Evolutionary conservation across 768 basidiomycete genomes (phyloP).

Genomic region (Russula sp.): DNA sequence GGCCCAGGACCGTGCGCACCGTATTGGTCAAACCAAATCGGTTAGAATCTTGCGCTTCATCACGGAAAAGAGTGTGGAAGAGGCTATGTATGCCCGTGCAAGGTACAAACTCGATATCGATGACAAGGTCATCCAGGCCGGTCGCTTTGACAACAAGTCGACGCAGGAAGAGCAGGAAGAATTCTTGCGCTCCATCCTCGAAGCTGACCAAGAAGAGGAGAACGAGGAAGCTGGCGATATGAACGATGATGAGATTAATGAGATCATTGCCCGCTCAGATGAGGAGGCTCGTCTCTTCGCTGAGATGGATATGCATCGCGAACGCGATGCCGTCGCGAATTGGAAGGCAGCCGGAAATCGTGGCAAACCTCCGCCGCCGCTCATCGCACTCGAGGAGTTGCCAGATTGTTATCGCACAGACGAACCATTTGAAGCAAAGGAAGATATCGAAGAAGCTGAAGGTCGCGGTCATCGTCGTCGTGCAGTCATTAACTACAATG

Average conservation of each 20-base stretch:
- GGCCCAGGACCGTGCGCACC: constrained; percentile 98
- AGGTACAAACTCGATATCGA: constrained; percentile 97
- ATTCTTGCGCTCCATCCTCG: constrained; percentile 83
- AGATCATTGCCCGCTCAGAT: constrained; percentile 80
- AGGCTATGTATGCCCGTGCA: constrained; percentile 94
- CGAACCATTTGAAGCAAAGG: constrained; percentile 64
- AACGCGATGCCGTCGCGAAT: constrained; percentile 49
- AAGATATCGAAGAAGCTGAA: constrained; percentile 55
- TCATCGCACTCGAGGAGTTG: constrained; percentile 84
- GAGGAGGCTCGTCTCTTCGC: constrained; percentile 71
- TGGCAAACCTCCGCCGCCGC: constrained; percentile 65
- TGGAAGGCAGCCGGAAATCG: constrained; percentile 74
- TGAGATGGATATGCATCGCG: constrained; percentile 75
- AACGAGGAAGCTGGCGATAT: constrained; percentile 87
- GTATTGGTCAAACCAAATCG: constrained; percentile 98
- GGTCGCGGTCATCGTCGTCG: constrained; percentile 83
- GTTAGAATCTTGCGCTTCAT: constrained; percentile 96
- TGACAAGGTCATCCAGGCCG: constrained; percentile 98
- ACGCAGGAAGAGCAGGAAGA: constrained; percentile 97
- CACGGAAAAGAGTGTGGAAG: constrained; percentile 97
- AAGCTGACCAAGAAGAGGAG: constrained; percentile 85
- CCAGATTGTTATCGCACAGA: constrained; percentile 87
- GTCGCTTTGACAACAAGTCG: constrained; percentile 98
- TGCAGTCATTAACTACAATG: constrained; percentile 85
- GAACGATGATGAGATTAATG: constrained; percentile 93